phyloP scores from a whole-genome alignment of 306 rosid species.

The Crotalaria pallida region DNA sequence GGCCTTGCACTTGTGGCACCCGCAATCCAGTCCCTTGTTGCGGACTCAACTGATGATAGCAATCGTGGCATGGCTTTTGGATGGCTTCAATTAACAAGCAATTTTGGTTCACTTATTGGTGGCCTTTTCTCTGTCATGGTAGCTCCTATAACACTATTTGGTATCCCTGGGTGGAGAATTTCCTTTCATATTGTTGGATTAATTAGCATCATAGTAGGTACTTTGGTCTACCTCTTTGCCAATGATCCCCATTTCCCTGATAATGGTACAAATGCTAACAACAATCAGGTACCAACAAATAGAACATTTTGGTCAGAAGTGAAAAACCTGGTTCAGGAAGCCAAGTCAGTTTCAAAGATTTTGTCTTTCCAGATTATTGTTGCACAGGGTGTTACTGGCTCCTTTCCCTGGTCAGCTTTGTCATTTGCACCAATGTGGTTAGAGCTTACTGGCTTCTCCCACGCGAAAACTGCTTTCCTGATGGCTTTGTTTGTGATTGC shows the following conservation, averaged over 20 bases:
- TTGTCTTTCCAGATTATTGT: conserved; percentile 86
- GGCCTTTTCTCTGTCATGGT: conserved; percentile 72
- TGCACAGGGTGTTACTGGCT: conserved; percentile 90
- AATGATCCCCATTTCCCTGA: conserved; percentile 69
- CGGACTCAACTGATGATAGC: conserved; percentile 78
- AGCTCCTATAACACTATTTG: conserved; percentile 71
- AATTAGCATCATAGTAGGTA: conserved; percentile 68
- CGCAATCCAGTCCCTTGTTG: conserved; percentile 92
- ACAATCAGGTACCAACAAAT: neutral
- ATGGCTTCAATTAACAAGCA: conserved; percentile 89
- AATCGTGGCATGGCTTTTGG: conserved; percentile 93
- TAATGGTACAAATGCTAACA: conserved; percentile 17
- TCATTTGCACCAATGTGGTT: conserved; percentile 94
- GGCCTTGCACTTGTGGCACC: conserved; percentile 95
- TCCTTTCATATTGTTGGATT: conserved; percentile 81
- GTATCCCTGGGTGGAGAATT: conserved; percentile 94
- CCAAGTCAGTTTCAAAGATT: conserved; percentile 64
- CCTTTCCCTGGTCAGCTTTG: conserved; percentile 91
- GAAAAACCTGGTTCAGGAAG: conserved; percentile 57
- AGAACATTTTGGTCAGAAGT: conserved; percentile 58
- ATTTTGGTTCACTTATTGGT: conserved; percentile 76
- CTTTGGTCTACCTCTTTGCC: conserved; percentile 62
- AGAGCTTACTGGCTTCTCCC: conserved; percentile 89
- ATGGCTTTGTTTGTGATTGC: conserved; percentile 67
- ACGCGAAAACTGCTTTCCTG: conserved; percentile 69